These are phyloP conservation scores for Botrytis fabae DNA, from an alignment of 2,329 filamentous ascomycete genomes.

Conservation along the genomic window DNA sequence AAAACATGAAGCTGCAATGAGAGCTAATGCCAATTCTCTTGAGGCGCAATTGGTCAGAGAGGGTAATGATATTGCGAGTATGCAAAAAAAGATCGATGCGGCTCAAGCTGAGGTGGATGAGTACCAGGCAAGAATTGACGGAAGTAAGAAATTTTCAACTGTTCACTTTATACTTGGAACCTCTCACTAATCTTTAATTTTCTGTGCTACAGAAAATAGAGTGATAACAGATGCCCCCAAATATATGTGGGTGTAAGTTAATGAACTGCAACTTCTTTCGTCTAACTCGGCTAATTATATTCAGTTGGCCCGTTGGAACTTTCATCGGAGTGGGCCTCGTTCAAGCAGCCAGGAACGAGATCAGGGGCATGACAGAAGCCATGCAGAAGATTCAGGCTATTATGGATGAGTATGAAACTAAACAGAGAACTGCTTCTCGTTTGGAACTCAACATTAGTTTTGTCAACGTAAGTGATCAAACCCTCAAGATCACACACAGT, in stretches of 20 bases:
- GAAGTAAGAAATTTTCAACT: neutral
- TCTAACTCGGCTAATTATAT: neutral
- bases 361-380: neutral
- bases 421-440: conserved; percentile 8
- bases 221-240: conserved; percentile 2
- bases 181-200: no score
- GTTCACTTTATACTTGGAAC: neutral
- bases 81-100: conserved; percentile 3
- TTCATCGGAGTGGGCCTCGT: neutral
- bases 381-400: neutral
- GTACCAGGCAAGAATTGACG: neutral
- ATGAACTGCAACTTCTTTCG: no score
- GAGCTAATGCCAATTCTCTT: neutral
- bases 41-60: neutral
- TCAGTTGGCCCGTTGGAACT: neutral
- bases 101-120: neutral
- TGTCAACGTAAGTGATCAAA: neutral
- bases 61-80: conserved; percentile 2
- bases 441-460: conserved; percentile 8
- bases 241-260: conserved; percentile 12
- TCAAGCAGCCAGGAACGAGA: neutral
- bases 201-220: neutral
- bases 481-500: no score
- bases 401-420: conserved; percentile 8
- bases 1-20: neutral